Percentiles rank a stretch among this genome's conserved stretches.
Conservation (phyloP, 495 filamentous ascomycete genomes). For the Poronia punctata region DNA sequence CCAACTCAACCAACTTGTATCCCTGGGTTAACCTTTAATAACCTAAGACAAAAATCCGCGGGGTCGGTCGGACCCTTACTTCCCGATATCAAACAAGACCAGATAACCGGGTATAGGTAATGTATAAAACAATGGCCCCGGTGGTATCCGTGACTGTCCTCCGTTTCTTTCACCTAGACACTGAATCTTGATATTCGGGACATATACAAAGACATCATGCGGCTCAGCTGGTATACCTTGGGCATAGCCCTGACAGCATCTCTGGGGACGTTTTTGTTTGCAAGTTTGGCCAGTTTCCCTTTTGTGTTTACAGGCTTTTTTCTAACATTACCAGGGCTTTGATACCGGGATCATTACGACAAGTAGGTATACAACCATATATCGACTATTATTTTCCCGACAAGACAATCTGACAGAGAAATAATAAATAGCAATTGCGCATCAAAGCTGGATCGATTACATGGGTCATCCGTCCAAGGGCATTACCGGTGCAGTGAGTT, state of each 20-base stretch:
- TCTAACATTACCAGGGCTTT: slow-evolving; percentile 38
- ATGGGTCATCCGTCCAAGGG: slow-evolving; percentile 49
- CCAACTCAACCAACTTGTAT: too few relatives aligned
- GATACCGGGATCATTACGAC: slow-evolving; percentile 55
- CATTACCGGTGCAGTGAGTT: slow-evolving; percentile 47
- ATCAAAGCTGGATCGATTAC: slow-evolving; percentile 54
- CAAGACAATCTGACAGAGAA: not conserved
- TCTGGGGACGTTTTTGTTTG: slow-evolving; percentile 52
- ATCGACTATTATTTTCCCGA: not conserved
- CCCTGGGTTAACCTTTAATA: too few relatives aligned
- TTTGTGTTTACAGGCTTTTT: slow-evolving; percentile 1
- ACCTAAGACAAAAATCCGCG: too few relatives aligned
- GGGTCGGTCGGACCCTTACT: too few relatives aligned
- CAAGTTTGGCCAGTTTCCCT: slow-evolving; percentile 21
- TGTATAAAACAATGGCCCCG: too few relatives aligned
- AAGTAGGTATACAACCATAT: slow-evolving; percentile 33
- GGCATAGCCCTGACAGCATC: slow-evolving; percentile 48
- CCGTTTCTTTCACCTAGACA: too few relatives aligned
- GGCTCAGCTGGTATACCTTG: slow-evolving; percentile 26
- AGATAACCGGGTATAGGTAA: too few relatives aligned
- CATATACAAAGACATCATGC: too few relatives aligned
- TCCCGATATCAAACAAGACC: too few relatives aligned
- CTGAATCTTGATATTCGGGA: too few relatives aligned
- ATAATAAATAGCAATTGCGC: slow-evolving; percentile 44
- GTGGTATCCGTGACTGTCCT: too few relatives aligned